Evolutionary conservation across 2,329 filamentous ascomycete species (phyloP).

Genomic region (Fusarium longipes): DNA sequence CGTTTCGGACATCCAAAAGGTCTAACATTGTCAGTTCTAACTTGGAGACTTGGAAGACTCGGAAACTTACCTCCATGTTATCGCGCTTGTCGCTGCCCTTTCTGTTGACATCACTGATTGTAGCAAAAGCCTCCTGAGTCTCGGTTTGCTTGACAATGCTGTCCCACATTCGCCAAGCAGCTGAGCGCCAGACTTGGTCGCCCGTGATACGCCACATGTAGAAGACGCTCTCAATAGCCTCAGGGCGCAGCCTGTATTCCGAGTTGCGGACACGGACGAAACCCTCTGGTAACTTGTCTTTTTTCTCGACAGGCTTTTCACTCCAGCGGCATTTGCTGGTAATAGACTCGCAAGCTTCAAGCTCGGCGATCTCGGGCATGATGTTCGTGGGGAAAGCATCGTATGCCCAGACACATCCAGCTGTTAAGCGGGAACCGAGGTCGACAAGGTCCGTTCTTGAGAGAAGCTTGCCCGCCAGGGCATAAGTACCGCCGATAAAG

Average conservation of each 20-base stretch:
- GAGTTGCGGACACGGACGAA: slow-evolving; percentile 65
- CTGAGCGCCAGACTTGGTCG: slow-evolving; percentile 56
- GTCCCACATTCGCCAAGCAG: slow-evolving; percentile 62
- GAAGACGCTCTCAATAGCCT: slow-evolving; percentile 65
- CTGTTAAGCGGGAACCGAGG: slow-evolving; percentile 60
- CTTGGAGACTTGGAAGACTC: not conserved
- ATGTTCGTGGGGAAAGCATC: slow-evolving; percentile 61
- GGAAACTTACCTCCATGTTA: slow-evolving; percentile 67
- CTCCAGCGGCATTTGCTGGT: slow-evolving; percentile 53
- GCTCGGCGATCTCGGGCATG: slow-evolving; percentile 63
- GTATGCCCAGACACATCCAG: slow-evolving; percentile 68
- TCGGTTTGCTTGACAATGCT: slow-evolving; percentile 56
- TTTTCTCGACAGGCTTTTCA: slow-evolving; percentile 43
- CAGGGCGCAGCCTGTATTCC: slow-evolving; percentile 59
- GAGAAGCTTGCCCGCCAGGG: slow-evolving; percentile 72
- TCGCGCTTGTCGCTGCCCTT: slow-evolving; percentile 58
- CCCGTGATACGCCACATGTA: slow-evolving; percentile 64
- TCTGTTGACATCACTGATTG: slow-evolving; percentile 53
- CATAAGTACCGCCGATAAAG: slow-evolving; percentile 78
- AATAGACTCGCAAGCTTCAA: slow-evolving; percentile 52
- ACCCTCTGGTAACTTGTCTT: slow-evolving; percentile 58
- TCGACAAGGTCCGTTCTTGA: slow-evolving; percentile 58
- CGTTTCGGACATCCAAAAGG: slow-evolving; percentile 81
- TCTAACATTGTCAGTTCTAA: slow-evolving; percentile 49
- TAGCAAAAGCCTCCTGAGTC: slow-evolving; percentile 58